A percentile compares a stretch with the other conserved stretches of the same genome.
phyloP scores from a whole-genome alignment of 305 asterid genomes.

The Stenogyne calaminthoides region DNA sequence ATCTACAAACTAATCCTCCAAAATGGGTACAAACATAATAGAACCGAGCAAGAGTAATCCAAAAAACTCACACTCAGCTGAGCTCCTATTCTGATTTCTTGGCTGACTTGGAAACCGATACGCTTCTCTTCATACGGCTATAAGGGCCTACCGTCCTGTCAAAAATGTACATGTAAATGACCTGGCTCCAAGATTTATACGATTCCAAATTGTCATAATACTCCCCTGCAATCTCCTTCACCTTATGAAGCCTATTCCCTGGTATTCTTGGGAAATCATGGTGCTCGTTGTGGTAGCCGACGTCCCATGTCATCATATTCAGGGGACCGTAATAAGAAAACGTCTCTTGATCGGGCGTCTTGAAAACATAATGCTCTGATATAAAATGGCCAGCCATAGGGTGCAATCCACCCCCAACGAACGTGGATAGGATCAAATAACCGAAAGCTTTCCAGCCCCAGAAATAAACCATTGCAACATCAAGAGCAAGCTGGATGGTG shows the following conservation, averaged over 20 bases:
- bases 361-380: slow-evolving; percentile 85
- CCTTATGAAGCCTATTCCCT: slow-evolving; percentile 82
- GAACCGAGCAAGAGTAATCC: not conserved
- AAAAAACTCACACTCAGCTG: slow-evolving; percentile 6
- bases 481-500: slow-evolving; percentile 60
- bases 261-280: slow-evolving; percentile 96
- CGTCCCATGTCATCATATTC: slow-evolving; percentile 87
- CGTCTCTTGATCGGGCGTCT: slow-evolving; percentile 76
- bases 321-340: slow-evolving; percentile 89
- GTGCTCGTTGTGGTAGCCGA: slow-evolving; percentile 96
- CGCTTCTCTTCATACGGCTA: slow-evolving; percentile 86
- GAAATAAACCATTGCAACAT: slow-evolving; percentile 58
- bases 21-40: slow-evolving; percentile 19
- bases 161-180: slow-evolving; percentile 75
- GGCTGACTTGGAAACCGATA: slow-evolving; percentile 35
- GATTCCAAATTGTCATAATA: slow-evolving; percentile 62
- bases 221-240: slow-evolving; percentile 91
- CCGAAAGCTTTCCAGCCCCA: slow-evolving; percentile 83
- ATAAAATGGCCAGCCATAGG: slow-evolving; percentile 97
- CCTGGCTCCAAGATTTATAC: slow-evolving; percentile 88
- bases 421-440: slow-evolving; percentile 80
- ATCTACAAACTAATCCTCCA: slow-evolving; percentile 32
- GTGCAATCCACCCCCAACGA: slow-evolving; percentile 97
- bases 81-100: slow-evolving; percentile 56
- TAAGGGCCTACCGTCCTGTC: slow-evolving; percentile 81